Percentiles rank a stretch among this genome's conserved stretches.
These are phyloP conservation scores for Saccharomycopsis capsularis DNA, from an alignment of 805 yeast genomes.

Conservation along the genomic window DNA sequence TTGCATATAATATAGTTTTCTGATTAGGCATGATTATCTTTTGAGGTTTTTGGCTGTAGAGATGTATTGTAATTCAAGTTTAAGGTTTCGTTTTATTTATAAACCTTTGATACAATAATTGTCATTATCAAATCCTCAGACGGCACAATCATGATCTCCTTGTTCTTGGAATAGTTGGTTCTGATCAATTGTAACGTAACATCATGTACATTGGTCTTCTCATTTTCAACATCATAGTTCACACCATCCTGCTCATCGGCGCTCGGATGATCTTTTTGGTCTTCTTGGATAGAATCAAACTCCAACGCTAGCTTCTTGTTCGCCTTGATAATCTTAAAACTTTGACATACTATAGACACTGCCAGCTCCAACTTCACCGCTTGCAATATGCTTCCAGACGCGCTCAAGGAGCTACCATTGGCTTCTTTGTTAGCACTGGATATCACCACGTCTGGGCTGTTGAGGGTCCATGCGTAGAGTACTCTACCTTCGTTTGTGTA, in stretches of 20 bases:
- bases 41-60: background rate
- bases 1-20: too few species aligned
- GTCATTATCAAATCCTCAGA: conserved; percentile 5
- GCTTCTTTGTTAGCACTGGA: background rate
- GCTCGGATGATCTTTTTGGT: background rate
- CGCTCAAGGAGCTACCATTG: background rate
- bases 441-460: too few species aligned
- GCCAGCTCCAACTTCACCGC: conserved; percentile 3
- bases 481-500: conserved; percentile 1
- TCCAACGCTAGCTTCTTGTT: background rate
- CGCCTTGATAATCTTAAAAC: background rate
- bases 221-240: background rate
- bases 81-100: too few species aligned
- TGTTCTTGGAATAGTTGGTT: background rate
- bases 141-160: conserved; percentile 15
- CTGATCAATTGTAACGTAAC: conserved; percentile 2
- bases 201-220: background rate
- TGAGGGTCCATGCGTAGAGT: conserved; percentile 13
- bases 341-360: background rate
- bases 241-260: background rate
- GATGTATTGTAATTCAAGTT: too few species aligned
- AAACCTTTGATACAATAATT: conserved; percentile 1
- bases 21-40: too few species aligned
- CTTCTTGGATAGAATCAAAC: background rate
- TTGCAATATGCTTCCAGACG: background rate